Conservation (phyloP, 805 yeast species). For the Suhomyces sp. region DNA sequence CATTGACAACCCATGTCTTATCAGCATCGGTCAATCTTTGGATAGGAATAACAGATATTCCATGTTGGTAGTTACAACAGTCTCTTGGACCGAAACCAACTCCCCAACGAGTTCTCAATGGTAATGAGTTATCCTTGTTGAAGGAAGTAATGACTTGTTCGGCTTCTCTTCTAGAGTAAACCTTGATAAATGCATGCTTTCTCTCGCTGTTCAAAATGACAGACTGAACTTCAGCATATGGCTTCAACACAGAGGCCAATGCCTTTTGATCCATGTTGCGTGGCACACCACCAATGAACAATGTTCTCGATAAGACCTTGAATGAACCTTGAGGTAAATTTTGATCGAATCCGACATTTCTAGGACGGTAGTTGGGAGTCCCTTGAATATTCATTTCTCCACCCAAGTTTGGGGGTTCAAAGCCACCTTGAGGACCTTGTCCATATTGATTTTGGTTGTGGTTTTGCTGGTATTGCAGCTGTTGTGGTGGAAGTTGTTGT, state of each 20-base stretch:
- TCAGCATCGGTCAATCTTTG: conserved; percentile 93
- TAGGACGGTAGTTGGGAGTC: conserved; percentile 74
- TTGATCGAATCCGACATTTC: conserved; percentile 67
- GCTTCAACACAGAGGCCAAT: conserved; percentile 68
- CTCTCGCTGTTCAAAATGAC: conserved; percentile 83
- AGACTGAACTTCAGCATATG: conserved; percentile 89
- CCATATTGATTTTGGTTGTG: conserved; percentile 9
- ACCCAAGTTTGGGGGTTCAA: conserved; percentile 4
- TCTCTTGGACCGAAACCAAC: conserved; percentile 99
- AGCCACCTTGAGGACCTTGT: conserved; percentile 6
- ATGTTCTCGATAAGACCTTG: conserved; percentile 83
- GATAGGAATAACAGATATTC: conserved; percentile 83
- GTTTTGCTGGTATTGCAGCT: conserved; percentile 9
- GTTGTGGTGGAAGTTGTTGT: conserved; percentile 12
- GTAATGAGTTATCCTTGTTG: conserved; percentile 60
- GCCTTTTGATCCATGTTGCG: conserved; percentile 74
- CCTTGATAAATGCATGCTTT: conserved; percentile 95
- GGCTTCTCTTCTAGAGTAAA: conserved; percentile 88
- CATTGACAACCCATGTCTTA: conserved; percentile 79
- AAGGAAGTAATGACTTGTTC: conserved; percentile 75
- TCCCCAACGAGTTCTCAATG: conserved; percentile 94
- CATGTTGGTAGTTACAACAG: conserved; percentile 92
- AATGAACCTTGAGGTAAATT: conserved; percentile 74
- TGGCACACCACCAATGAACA: conserved; percentile 94
- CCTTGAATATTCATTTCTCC: conserved; percentile 65